Conservation (phyloP, 1,284 basidiomycete species). For the Sutorius eximius region DNA sequence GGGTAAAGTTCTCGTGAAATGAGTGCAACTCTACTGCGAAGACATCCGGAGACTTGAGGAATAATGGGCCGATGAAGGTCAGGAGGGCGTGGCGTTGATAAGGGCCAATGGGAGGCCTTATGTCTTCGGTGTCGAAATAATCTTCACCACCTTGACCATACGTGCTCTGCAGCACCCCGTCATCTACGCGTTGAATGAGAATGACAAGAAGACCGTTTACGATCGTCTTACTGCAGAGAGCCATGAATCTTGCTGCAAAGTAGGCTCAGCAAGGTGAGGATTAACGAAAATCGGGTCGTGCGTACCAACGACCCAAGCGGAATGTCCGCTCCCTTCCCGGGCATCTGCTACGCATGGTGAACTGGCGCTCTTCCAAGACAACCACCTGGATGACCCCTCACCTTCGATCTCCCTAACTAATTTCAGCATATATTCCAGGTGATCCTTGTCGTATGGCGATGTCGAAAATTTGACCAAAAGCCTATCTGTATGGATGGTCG, state of each 20-base stretch:
- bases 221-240: slow-evolving; percentile 29
- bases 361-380: neutral
- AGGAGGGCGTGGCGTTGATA: slow-evolving; percentile 24
- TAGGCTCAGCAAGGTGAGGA: neutral
- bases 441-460: slow-evolving; percentile 27
- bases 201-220: neutral
- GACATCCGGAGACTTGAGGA: slow-evolving; percentile 30
- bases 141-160: slow-evolving; percentile 33
- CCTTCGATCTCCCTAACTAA: slow-evolving; percentile 32
- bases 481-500: slow-evolving; percentile 18
- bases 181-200: slow-evolving; percentile 11
- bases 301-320: slow-evolving; percentile 32
- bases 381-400: neutral
- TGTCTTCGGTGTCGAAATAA: slow-evolving; percentile 32
- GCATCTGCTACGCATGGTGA: slow-evolving; percentile 4
- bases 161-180: slow-evolving; percentile 29
- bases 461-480: slow-evolving; percentile 35
- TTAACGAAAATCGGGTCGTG: neutral
- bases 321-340: slow-evolving; percentile 9
- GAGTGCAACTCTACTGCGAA: slow-evolving; percentile 30
- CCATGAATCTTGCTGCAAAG: slow-evolving; percentile 29
- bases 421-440: slow-evolving; percentile 28
- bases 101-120: slow-evolving; percentile 7
- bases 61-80: slow-evolving; percentile 20
- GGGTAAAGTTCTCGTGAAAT: slow-evolving; percentile 28